A percentile compares a stretch with the other conserved stretches of the same genome.
Evolutionary conservation across 2,329 filamentous ascomycete species (phyloP).

Genomic region (Colletotrichum shisoi): DNA sequence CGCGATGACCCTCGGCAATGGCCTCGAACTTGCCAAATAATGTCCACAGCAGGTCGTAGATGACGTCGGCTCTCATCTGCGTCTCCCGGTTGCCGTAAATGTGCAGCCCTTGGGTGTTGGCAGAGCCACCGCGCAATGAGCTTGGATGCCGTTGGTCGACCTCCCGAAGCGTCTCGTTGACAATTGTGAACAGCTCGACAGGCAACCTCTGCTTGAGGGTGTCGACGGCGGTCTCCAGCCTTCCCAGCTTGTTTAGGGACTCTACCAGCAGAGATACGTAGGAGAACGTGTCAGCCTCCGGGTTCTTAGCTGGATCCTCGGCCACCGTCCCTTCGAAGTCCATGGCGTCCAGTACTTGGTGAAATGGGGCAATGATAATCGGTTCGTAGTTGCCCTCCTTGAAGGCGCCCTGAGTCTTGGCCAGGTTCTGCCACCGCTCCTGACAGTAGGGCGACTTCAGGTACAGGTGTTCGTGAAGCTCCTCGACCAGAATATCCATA

Average conservation of each 20-base stretch:
- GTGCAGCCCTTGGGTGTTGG: constrained; percentile 64
- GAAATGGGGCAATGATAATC: constrained; percentile 62
- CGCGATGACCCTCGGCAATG: constrained; percentile 92
- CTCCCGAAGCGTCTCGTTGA: constrained; percentile 93
- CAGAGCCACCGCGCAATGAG: constrained; percentile 68
- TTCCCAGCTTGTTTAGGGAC: constrained; percentile 85
- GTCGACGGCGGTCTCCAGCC: constrained; percentile 85
- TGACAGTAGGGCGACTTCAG: constrained; percentile 98
- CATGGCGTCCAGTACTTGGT: constrained; percentile 66
- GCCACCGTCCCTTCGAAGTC: constrained; percentile 69
- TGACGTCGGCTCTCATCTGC: constrained; percentile 80
- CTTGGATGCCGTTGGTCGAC: constrained; percentile 93
- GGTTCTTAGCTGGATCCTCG: constrained; percentile 91
- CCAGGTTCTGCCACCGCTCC: constrained; percentile 88
- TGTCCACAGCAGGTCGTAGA: constrained; percentile 90
- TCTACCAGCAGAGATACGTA: constrained; percentile 91
- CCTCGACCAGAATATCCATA: constrained; percentile 95
- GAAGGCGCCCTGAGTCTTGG: constrained; percentile 68
- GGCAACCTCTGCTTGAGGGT: constrained; percentile 91
- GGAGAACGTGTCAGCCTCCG: constrained; percentile 92
- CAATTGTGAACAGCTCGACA: constrained; percentile 90
- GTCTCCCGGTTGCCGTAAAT: constrained; percentile 75
- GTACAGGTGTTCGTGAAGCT: constrained; percentile 95
- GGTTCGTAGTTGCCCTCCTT: constrained; percentile 59
- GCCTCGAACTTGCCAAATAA: constrained; percentile 97